phyloP scores from a whole-genome alignment of 768 basidiomycete species.

The Tricholoma hemisulphureum region DNA sequence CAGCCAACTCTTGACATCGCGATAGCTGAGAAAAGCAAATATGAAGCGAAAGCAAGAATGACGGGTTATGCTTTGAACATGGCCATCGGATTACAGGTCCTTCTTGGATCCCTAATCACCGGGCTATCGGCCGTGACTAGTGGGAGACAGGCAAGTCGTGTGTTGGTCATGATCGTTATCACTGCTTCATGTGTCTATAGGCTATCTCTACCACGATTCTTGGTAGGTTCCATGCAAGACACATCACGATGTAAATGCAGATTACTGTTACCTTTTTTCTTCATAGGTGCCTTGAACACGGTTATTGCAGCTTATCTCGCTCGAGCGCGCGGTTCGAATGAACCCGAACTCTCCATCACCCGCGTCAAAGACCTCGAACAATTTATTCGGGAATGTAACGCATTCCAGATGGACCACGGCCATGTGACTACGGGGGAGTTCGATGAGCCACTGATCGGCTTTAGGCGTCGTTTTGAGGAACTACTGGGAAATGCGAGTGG shows the following conservation, averaged over 20 bases:
- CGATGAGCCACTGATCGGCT: slow-evolving; percentile 36
- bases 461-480: slow-evolving; percentile 45
- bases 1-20: slow-evolving; percentile 54
- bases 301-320: slow-evolving; percentile 72
- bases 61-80: slow-evolving; percentile 39
- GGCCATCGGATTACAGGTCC: slow-evolving; percentile 63
- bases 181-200: slow-evolving; percentile 17
- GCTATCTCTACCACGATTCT: slow-evolving; percentile 38
- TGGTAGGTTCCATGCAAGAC: slow-evolving; percentile 24
- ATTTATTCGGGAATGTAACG: slow-evolving; percentile 60
- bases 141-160: slow-evolving; percentile 40
- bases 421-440: slow-evolving; percentile 34
- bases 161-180: background rate
- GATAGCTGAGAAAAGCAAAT: slow-evolving; percentile 43
- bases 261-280: background rate
- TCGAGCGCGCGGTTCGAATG: slow-evolving; percentile 63
- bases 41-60: slow-evolving; percentile 43
- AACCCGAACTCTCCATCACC: slow-evolving; percentile 60
- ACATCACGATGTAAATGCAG: too few relatives aligned
- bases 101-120: slow-evolving; percentile 67
- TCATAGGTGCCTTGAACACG: slow-evolving; percentile 59
- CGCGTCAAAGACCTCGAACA: slow-evolving; percentile 63
- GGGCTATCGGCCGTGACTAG: slow-evolving; percentile 52
- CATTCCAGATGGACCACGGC: slow-evolving; percentile 60
- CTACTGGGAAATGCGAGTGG: slow-evolving; percentile 43